phyloP scores from a whole-genome alignment of 371 early-diverging fungal species.

The Batkoa obscura region DNA sequence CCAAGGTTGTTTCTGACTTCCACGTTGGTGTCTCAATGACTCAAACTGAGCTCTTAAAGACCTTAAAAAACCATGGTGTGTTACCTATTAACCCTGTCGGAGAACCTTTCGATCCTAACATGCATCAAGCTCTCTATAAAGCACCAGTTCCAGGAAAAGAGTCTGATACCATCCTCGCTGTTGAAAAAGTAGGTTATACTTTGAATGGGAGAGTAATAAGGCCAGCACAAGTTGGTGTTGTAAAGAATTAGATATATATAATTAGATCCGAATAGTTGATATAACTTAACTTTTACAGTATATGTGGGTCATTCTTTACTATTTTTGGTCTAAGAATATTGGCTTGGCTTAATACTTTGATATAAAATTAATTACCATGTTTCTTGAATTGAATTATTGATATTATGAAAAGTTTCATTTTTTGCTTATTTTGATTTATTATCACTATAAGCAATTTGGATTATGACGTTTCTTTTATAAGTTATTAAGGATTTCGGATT shows the following conservation, averaged over 20 bases:
- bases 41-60: slow-evolving; percentile 57
- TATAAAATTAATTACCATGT: too few species aligned
- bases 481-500: too few species aligned
- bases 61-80: slow-evolving; percentile 80
- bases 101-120: slow-evolving; percentile 81
- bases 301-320: too few species aligned
- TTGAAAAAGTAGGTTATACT: slow-evolving; percentile 80
- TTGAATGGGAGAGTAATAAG: slow-evolving; percentile 82
- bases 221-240: slow-evolving; percentile 95
- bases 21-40: slow-evolving; percentile 84
- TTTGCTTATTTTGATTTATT: too few species aligned
- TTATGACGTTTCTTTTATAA: too few species aligned
- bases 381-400: too few species aligned
- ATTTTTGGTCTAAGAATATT: too few species aligned
- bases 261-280: too few species aligned
- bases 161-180: slow-evolving; percentile 67
- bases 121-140: slow-evolving; percentile 90
- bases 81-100: slow-evolving; percentile 58
- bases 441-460: too few species aligned
- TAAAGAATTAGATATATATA: slow-evolving; percentile 11
- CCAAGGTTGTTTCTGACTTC: slow-evolving; percentile 37
- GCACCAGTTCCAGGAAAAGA: slow-evolving; percentile 73
- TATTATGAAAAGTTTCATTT: too few species aligned
- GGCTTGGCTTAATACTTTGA: too few species aligned
- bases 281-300: too few species aligned